Evolutionary conservation across 139 green algal species (phyloP).

Genomic region (Trebouxia sp.): DNA sequence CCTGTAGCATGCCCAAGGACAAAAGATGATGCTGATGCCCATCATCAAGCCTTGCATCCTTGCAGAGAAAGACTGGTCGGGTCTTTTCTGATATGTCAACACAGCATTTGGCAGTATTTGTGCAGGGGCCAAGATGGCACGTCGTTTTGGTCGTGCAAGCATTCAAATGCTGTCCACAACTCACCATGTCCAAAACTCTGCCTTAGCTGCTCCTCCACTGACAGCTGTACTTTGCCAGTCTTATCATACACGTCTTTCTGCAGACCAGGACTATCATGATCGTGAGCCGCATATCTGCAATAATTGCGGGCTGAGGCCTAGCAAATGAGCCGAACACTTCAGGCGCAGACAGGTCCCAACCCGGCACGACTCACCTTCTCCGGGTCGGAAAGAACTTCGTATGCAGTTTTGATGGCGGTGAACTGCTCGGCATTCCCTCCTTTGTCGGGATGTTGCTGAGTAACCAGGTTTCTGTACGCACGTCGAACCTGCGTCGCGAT

Average conservation of each 20-base stretch:
- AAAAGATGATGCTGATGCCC: too few relatives aligned
- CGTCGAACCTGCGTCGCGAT: slow-evolving; percentile 66
- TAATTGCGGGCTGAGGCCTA: too few relatives aligned
- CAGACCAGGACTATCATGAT: slow-evolving; percentile 8
- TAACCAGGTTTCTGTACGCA: slow-evolving; percentile 63
- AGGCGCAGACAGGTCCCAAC: too few relatives aligned
- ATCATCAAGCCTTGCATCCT: too few relatives aligned
- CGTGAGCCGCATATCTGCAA: too few relatives aligned
- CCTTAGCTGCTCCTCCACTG: slow-evolving; percentile 80
- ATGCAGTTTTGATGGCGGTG: slow-evolving; percentile 55
- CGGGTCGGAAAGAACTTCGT: slow-evolving; percentile 68
- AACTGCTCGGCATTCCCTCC: slow-evolving; percentile 65
- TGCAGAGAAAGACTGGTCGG: not conserved
- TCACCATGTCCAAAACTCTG: slow-evolving; percentile 76
- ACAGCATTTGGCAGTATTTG: too few relatives aligned
- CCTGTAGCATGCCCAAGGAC: slow-evolving; percentile 29
- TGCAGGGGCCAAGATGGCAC: too few relatives aligned
- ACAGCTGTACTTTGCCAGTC: slow-evolving; percentile 69
- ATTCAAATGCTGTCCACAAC: too few relatives aligned
- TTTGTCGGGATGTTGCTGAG: slow-evolving; percentile 61
- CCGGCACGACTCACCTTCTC: slow-evolving; percentile 67
- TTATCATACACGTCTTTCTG: slow-evolving; percentile 73
- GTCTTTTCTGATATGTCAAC: not conserved
- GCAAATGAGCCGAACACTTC: too few relatives aligned
- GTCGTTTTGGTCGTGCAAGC: too few relatives aligned